phyloP scores from a whole-genome alignment of 176 grass and related monocot species.

The Aegilops sharonensis region DNA sequence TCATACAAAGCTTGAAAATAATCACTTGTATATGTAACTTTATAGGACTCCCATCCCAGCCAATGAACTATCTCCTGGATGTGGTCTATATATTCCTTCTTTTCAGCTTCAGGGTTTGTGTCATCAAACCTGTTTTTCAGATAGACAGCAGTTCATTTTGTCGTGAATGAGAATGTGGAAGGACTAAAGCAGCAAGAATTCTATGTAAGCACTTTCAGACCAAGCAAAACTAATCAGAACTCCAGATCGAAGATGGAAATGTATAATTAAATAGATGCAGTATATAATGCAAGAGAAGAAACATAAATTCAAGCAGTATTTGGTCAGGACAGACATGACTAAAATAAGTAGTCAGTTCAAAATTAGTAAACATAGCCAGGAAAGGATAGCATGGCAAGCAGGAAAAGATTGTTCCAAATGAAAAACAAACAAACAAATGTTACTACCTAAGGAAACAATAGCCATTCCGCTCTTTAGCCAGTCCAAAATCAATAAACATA shows the following conservation, averaged over 20 bases:
- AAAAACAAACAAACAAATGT: background rate
- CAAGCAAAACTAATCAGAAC: background rate
- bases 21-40: constrained; percentile 93
- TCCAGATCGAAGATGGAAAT: background rate
- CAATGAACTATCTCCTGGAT: constrained; percentile 87
- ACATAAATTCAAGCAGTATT: background rate
- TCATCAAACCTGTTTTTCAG: constrained; percentile 86
- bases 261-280: background rate
- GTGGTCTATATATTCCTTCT: constrained; percentile 94
- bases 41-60: constrained; percentile 96
- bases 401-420: constrained; percentile 20
- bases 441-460: constrained; percentile 86
- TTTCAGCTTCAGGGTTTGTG: constrained; percentile 97
- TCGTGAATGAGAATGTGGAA: background rate
- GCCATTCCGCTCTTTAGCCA: constrained; percentile 89
- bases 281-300: background rate
- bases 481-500: constrained; percentile 99
- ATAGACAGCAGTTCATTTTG: constrained; percentile 2
- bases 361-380: background rate
- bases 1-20: constrained; percentile 97
- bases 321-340: background rate
- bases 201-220: background rate
- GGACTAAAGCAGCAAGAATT: background rate
- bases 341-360: constrained; percentile 5
- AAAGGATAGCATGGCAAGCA: background rate